Evolutionary conservation across 352 stramenopile species (phyloP), one percentile per base, ranked within the genome.

Genomic region (Phytophthora syringae): DNA sequence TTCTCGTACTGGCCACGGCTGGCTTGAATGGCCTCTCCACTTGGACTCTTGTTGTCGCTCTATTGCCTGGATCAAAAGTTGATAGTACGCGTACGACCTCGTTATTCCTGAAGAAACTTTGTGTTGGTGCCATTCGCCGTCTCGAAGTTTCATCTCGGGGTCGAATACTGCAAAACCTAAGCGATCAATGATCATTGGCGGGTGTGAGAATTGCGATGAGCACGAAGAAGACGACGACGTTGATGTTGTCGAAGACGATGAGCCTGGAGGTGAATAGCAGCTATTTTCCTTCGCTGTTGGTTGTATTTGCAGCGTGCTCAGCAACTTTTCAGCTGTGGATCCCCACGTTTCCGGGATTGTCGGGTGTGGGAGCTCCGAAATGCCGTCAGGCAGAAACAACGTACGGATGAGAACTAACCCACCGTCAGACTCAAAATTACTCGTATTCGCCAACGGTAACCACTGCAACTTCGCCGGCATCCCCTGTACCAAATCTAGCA

Each of bases 401-500:
- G 83, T 86, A 2, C 83, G 83, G 40, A 92, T 65, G 18, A 79
- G 68, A 42, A 83, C 50, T 15, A 76, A 45, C 0, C 72, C 67
- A 28, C 54, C 67, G 7, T 54, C 43, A 10, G 13, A 12, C 2
- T 70, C 22, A 5, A 21, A 16, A 27, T 55, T 44, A n/a, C 7
- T 36, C 9, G 22, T 15, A 9, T 39, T 64, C 9, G 34, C 30
- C 16, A 92, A 71, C 18, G 72, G 25, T 1, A 89, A 47, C 83
- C 83, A 92, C 53, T 83, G 79, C 52, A 87, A 64, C 43, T 90
- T 92, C 1, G 80, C 74, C 11, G 83, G 83, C 51, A 90, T 70
- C 0, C 83, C 83, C 45, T 80, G 79, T 9, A 92, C 69, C 28
- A 92, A 64, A 15, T 88, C 74, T 48, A 86, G 52, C 1, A 92